phyloP scores from a whole-genome alignment of 2,329 filamentous ascomycete genomes.

The Arthrocladium fulminans region DNA sequence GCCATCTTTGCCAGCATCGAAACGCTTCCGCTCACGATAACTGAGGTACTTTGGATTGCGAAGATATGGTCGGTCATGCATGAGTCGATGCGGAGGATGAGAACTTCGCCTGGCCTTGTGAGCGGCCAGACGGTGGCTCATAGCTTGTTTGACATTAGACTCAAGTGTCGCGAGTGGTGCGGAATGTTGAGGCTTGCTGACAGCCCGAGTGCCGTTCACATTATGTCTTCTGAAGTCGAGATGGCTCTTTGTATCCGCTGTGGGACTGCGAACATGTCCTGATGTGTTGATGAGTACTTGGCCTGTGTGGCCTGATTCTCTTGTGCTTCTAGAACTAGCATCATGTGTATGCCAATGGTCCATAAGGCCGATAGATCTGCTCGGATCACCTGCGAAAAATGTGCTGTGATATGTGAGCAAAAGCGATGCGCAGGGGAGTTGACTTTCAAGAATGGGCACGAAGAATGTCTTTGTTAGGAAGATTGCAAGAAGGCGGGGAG shows the following conservation, averaged over 20 bases:
- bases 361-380: constrained; percentile 2
- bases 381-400: constrained; percentile 4
- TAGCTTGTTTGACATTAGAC: constrained; percentile 18
- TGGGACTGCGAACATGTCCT: constrained; percentile 31
- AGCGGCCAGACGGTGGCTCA: constrained; percentile 2
- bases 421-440: not conserved
- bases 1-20: constrained; percentile 36
- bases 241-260: constrained; percentile 1
- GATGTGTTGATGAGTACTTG: constrained; percentile 21
- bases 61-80: constrained; percentile 16
- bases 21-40: constrained; percentile 35
- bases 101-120: constrained; percentile 1
- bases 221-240: not conserved
- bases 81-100: constrained; percentile 1
- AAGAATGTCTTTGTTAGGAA: constrained; percentile 7
- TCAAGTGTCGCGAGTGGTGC: constrained; percentile 16
- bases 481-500: constrained; percentile 1
- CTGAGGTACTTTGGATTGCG: constrained; percentile 32
- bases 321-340: not conserved
- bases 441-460: constrained; percentile 1
- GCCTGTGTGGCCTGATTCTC: not conserved
- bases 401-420: constrained; percentile 7
- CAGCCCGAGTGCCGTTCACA: not conserved
- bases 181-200: constrained; percentile 11
- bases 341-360: constrained; percentile 3